A percentile compares a stretch with the other conserved stretches of the same genome.
Conservation (phyloP, 2,329 filamentous ascomycete genomes). For the Neonectria punicea region DNA sequence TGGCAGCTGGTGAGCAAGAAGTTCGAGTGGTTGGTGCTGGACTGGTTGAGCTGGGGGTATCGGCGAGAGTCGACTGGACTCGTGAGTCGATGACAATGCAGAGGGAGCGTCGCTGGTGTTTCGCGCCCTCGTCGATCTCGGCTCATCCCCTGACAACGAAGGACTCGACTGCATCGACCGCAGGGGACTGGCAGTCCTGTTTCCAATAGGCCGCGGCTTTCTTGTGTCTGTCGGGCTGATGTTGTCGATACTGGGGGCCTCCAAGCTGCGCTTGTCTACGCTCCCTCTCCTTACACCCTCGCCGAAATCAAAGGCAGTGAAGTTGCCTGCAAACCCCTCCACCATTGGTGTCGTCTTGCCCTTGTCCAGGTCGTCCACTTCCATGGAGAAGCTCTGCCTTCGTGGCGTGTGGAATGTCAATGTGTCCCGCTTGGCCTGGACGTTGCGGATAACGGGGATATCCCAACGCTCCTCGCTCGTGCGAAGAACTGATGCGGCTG, state of each 20-base stretch:
- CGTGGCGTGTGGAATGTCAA: slow-evolving; percentile 57
- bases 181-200: slow-evolving; percentile 38
- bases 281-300: slow-evolving; percentile 42
- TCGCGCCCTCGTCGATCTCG: slow-evolving; percentile 31
- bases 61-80: slow-evolving; percentile 13
- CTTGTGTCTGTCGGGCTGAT: slow-evolving; percentile 35
- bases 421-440: slow-evolving; percentile 63
- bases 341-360: slow-evolving; percentile 35
- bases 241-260: slow-evolving; percentile 27
- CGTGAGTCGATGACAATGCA: slow-evolving; percentile 27
- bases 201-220: slow-evolving; percentile 29
- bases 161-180: slow-evolving; percentile 41
- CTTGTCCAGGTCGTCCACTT: slow-evolving; percentile 51
- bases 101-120: slow-evolving; percentile 40
- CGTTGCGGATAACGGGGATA: slow-evolving; percentile 58
- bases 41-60: slow-evolving; percentile 1
- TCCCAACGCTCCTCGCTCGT: slow-evolving; percentile 53
- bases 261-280: slow-evolving; percentile 28
- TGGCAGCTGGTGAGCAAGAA: slow-evolving; percentile 26
- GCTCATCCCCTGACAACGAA: slow-evolving; percentile 32
- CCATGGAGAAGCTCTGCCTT: slow-evolving; percentile 60
- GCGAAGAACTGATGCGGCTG: slow-evolving; percentile 52
- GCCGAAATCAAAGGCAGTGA: slow-evolving; percentile 53
- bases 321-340: slow-evolving; percentile 52
- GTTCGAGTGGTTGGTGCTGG: slow-evolving; percentile 11